Conservation (phyloP, 2,329 filamentous ascomycete genomes). For the Fusarium camptoceras region DNA sequence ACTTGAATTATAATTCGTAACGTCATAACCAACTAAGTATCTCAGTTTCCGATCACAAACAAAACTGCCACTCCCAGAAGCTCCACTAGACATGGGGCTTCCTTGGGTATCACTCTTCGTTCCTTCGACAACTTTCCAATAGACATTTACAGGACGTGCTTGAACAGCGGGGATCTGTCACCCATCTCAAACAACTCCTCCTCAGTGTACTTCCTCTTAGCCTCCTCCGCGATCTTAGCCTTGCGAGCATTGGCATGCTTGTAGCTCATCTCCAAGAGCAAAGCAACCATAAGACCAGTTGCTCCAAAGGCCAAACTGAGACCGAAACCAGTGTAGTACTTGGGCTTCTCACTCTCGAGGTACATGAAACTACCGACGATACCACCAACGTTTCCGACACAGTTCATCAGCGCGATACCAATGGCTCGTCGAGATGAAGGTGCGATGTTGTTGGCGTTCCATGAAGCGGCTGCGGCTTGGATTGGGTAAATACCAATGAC, state of each 20-base stretch:
- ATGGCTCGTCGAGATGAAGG: constrained; percentile 49
- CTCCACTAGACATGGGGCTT: not conserved
- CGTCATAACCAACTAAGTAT: not conserved
- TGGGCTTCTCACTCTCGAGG: constrained; percentile 52
- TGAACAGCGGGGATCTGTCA: constrained; percentile 50
- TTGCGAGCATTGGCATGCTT: constrained; percentile 47
- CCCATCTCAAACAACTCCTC: constrained; percentile 50
- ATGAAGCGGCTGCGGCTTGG: constrained; percentile 39
- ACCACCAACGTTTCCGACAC: constrained; percentile 47
- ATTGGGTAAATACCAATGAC: constrained; percentile 42
- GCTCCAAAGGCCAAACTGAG: constrained; percentile 50
- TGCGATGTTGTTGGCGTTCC: constrained; percentile 44
- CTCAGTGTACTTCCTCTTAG: constrained; percentile 47
- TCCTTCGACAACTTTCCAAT: not conserved
- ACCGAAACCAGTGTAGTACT: constrained; percentile 62
- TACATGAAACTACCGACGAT: constrained; percentile 49
- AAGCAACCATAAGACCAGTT: constrained; percentile 46
- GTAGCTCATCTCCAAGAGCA: constrained; percentile 50
- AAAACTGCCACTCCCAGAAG: not conserved
- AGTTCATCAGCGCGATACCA: constrained; percentile 48
- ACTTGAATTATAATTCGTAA: constrained; percentile 1
- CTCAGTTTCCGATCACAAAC: not conserved
- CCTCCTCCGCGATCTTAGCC: constrained; percentile 46
- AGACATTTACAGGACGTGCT: constrained; percentile 42
- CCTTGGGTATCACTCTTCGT: not conserved